A percentile compares a stretch with the other conserved stretches of the same genome.
Conservation (phyloP, 257 asterid species). For the Linaria vulgaris region DNA sequence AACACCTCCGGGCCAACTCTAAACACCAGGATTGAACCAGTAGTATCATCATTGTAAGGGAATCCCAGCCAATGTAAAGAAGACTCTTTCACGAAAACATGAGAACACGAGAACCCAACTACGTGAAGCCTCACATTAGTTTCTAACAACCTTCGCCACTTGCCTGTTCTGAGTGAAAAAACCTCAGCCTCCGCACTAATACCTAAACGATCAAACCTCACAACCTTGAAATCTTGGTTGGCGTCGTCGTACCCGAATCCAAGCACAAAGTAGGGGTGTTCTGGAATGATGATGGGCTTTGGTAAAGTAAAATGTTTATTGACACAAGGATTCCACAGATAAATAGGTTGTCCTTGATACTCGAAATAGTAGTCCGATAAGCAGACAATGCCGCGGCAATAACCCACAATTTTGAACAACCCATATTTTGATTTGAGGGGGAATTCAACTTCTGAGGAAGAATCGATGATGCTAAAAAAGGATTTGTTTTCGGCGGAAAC, state of each 20-base stretch:
- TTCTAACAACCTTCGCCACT: constrained; percentile 41
- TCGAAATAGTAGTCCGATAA: constrained; percentile 43
- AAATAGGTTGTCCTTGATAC: constrained; percentile 11
- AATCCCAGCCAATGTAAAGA: too few species aligned
- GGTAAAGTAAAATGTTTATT: constrained; percentile 37
- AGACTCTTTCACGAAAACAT: constrained; percentile 36
- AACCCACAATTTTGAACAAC: constrained; percentile 57
- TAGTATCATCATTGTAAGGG: too few species aligned
- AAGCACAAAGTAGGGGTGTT: constrained; percentile 28
- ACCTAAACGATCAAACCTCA: constrained; percentile 43
- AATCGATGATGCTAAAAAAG: constrained; percentile 27
- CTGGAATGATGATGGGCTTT: constrained; percentile 29
- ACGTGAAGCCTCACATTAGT: constrained; percentile 26
- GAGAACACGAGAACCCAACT: constrained; percentile 36
- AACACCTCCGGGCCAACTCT: too few species aligned
- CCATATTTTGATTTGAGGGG: constrained; percentile 42
- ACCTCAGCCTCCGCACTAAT: constrained; percentile 47
- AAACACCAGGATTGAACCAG: too few species aligned
- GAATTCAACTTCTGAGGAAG: constrained; percentile 30
- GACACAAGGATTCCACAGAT: constrained; percentile 58
- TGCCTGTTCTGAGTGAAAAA: constrained; percentile 33
- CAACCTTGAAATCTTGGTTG: constrained; percentile 45
- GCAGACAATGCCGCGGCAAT: constrained; percentile 55
- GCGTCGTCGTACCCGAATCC: constrained; percentile 51
- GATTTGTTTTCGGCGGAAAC: constrained; percentile 12